Base-by-base conservation (phyloP, 768 basidiomycete species). In the Rhizopogon vinicolor region DNA sequence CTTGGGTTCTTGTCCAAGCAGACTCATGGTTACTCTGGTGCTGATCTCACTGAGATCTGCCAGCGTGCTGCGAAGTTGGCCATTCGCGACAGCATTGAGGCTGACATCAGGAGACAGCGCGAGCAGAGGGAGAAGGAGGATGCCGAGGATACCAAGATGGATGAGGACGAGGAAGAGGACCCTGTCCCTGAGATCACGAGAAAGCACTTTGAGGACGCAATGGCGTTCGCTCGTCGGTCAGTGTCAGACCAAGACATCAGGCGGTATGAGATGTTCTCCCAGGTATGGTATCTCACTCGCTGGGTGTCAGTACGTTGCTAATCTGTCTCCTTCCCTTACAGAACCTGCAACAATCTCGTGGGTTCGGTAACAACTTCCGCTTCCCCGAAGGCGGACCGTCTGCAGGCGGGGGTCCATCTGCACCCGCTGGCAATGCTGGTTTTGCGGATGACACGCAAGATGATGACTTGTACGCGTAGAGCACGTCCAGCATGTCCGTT, bases 41-140 rank as follows among this genome's bases (percentile, higher is more conserved):
- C 97, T 54, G 97, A 99, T 84, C 77, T 98, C 62, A 96, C 96
- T n/a, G 97, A 98, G 72, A 96, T 99, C 65, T 98, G 96, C 70
- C 96, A 98, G 73, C 86, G 97, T 50, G 88, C 97, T 5, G 95
- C 95, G 53, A 99, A 99, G 77, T 79, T 98, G 53, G 96, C 96
- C 1, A 99, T 99, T 66, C 84, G 96, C 28, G 92, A 90, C 72
- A 89, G 87, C 55, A 99, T 99, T 63, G 95, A 98, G 64, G 74
- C 91, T 7, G 97, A 99, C 72, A 89, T 99, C 65, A 76, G 86
- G 61, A 74, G 64, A 55, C 81, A 85, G 40, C 78, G 95, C 54
- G 96, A 92, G 68, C 87, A 82, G 77, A 82, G 77, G 72, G 93
- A 85, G 58, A 83, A 82, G 68, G 92, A 91, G 63, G 93, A 92